Base-by-base conservation (phyloP, 1,284 basidiomycete genomes). In the Naganishia cerealis region DNA sequence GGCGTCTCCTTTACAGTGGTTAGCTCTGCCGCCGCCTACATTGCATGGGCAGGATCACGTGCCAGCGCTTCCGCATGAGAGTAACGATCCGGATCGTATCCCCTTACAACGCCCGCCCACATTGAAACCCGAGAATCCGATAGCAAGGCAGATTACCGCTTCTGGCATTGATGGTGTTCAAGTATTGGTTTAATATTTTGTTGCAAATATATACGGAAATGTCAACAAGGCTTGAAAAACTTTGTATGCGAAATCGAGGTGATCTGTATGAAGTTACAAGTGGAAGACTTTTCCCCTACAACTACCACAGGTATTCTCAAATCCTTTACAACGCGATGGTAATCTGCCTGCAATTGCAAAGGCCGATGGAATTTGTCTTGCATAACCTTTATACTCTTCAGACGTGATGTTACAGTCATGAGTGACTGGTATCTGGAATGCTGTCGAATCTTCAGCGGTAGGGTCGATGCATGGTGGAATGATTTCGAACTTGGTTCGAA, bases 61-160 rank as follows among this genome's bases (percentile, higher is more conserved):
- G 39, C 63, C 55, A 9, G 42, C 48, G 50, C 63, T 52, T 33
- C 40, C 55, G 33, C 48, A 65, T 48, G 54, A 50, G 42, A 46
- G 26, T 12, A 36, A 46, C 13, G 46, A 57, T 43, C 53, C 56
- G n/a, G 61, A 54, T 8, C 40, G 69, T 10, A 59, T 50, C 2
- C 69, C 69, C 1, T 40, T 70, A 3, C 42, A 29, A 15, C 54
- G 58, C 6, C 48, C 65, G 33, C 53, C 54, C 18, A 71, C 70
- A 21, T 26, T 71, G 57, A 71, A 68, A 39, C 70, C 70, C 21
- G 70, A 71, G 2, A 53, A 68, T 54, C 67, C 67, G 5, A 53
- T 71, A 36, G 70, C 66, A n/a, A 53, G 57, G 43, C 62, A 68
- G 40, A 71, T 71, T 15, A 68, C 70, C 38, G 63, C 54, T n/a